Evolutionary conservation across 2,329 filamentous ascomycete genomes (phyloP), one percentile per base, ranked within the genome.

Genomic region (Trichoderma sp.): DNA sequence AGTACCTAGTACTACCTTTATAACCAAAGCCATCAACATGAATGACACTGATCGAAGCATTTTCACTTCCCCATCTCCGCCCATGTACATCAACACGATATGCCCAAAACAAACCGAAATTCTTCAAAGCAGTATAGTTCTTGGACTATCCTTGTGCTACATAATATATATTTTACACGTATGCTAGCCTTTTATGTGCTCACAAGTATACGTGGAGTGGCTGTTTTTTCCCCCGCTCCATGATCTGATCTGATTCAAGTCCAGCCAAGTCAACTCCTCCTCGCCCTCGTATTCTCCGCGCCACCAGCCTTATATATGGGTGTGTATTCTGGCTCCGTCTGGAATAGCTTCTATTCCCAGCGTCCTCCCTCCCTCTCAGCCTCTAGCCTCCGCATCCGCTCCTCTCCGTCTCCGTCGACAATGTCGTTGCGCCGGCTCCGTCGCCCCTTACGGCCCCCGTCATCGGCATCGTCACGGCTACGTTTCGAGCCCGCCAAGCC

Each of bases 281-380:
- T 27, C 25, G 27, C 50, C 29, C 39, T 42, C 50, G 27, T 32
- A 13, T 32, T 17, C 17, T 19, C 50, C 22, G 32, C 9, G 35
- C 32, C 45, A 15, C 15, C 19, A n/a, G 35, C 42, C 13, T 56
- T 19, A n/a, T n/a, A n/a, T n/a, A n/a, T n/a, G n/a, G n/a, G n/a
- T n/a, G n/a, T n/a, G 8, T 13, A 27, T 56, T 35, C 37, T 29
- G 48, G 8, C 19, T 27, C 42, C 27, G 58, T 25, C 19, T 15
- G 29, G 37, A 56, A 17, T 15, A 12, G 56, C 19, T 68, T 58
- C 72, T 77, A 84, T 42, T 78, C 80, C 83, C 83, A 86, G 48
- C 84, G 80, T 10, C 78, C 80, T 54, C 79, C 81, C 73, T 90
- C 87, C 70, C 88, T 81, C 77, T 90, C 88, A 34, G 81, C 83